Evolutionary conservation across 768 basidiomycete species (phyloP).

Genomic region (Kondoa subrosea): DNA sequence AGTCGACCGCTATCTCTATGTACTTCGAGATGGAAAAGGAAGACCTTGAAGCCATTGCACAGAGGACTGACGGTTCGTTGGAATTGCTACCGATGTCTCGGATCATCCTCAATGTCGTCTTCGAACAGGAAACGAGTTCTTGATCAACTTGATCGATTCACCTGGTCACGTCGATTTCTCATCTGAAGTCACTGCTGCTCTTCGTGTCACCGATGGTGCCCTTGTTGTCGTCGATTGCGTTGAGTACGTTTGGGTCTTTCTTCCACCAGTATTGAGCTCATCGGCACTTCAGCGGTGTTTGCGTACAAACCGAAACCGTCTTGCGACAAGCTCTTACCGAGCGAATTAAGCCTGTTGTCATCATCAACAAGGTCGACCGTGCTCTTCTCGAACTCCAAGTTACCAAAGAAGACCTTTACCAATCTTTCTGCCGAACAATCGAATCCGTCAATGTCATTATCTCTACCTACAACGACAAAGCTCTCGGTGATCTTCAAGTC

Average conservation of each 20-base stretch:
- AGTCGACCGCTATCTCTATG: slow-evolving; percentile 99
- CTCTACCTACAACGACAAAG: slow-evolving; percentile 84
- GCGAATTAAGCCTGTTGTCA: slow-evolving; percentile 97
- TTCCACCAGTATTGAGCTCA: not conserved
- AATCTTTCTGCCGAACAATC: slow-evolving; percentile 92
- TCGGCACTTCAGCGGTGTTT: slow-evolving; percentile 48
- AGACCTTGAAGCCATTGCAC: slow-evolving; percentile 64
- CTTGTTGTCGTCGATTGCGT: slow-evolving; percentile 99
- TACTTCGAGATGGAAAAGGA: slow-evolving; percentile 93
- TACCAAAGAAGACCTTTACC: slow-evolving; percentile 88
- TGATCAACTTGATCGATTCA: slow-evolving; percentile 99
- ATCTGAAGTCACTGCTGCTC: slow-evolving; percentile 96
- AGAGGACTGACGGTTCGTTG: slow-evolving; percentile 71
- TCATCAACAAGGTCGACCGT: slow-evolving; percentile 99
- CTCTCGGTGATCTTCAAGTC: slow-evolving; percentile 94
- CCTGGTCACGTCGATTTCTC: slow-evolving; percentile 99
- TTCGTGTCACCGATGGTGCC: slow-evolving; percentile 98
- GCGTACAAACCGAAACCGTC: slow-evolving; percentile 98
- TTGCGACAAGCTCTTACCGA: slow-evolving; percentile 90
- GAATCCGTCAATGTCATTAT: slow-evolving; percentile 78
- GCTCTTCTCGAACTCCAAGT: slow-evolving; percentile 97
- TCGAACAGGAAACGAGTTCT: slow-evolving; percentile 66
- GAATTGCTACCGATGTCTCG: slow-evolving; percentile 16
- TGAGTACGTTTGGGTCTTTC: slow-evolving; percentile 39
- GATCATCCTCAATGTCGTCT: slow-evolving; percentile 14